Percentiles rank a stretch among this genome's conserved stretches.
Conservation (phyloP, 257 asterid genomes). For the Knoxia roxburghii region DNA sequence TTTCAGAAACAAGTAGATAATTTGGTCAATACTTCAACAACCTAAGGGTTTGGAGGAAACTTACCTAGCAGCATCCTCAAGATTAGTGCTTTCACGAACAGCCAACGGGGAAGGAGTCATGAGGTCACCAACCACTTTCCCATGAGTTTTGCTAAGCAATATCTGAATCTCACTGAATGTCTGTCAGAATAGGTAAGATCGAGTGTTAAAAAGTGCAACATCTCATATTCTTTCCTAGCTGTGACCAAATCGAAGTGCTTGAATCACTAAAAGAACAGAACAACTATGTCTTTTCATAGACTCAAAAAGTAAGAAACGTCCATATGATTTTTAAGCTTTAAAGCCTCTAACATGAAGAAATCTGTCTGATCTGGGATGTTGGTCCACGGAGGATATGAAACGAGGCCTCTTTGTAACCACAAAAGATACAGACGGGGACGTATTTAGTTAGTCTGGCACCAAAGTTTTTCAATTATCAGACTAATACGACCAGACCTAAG, state of each 20-base stretch:
- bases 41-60: too few species aligned
- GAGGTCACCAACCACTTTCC: constrained; percentile 82
- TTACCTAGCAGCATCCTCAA: constrained; percentile 94
- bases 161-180: constrained; percentile 79
- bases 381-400: neutral
- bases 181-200: constrained; percentile 26
- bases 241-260: neutral
- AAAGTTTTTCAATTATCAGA: neutral
- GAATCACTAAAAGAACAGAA: neutral
- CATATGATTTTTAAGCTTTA: neutral
- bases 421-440: neutral
- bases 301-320: neutral
- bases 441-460: neutral
- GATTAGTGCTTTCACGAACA: constrained; percentile 69
- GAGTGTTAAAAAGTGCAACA: neutral
- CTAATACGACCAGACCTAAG: neutral
- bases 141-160: constrained; percentile 70
- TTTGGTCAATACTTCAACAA: neutral
- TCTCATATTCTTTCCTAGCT: neutral
- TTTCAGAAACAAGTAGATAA: neutral
- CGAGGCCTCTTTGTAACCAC: neutral
- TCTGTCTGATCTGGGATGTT: neutral
- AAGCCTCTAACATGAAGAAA: neutral
- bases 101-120: constrained; percentile 77
- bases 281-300: too few species aligned